phyloP scores from a whole-genome alignment of 1,284 basidiomycete species.

The Tilletia horrida region DNA sequence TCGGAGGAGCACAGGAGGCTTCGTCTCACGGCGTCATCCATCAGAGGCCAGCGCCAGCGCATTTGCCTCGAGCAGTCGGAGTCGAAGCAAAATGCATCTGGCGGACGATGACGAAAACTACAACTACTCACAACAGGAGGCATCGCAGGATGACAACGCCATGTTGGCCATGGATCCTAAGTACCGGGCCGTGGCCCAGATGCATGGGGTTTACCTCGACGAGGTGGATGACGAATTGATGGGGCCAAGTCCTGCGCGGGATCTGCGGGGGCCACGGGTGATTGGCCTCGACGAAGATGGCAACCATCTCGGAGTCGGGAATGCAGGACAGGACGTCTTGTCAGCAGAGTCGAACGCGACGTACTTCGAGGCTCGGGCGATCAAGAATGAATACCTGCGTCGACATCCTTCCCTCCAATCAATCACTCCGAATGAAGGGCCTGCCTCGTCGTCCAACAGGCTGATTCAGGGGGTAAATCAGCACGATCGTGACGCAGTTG shows the following conservation, averaged over 20 bases:
- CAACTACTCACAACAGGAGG: background rate
- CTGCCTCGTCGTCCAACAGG: too few species aligned
- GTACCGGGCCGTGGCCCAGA: slow-evolving; percentile 2
- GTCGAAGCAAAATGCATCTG: slow-evolving; percentile 12
- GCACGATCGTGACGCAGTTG: too few species aligned
- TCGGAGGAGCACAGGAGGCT: background rate
- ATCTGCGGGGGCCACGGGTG: slow-evolving; percentile 1
- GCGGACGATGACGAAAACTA: background rate
- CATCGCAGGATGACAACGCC: background rate
- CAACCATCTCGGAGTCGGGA: background rate
- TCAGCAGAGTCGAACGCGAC: slow-evolving; percentile 1
- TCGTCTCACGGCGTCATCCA: slow-evolving; percentile 7
- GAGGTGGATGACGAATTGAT: slow-evolving; percentile 7
- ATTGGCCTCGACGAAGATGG: background rate
- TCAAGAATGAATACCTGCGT: slow-evolving; percentile 11
- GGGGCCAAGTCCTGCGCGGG: background rate
- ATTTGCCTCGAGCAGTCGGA: slow-evolving; percentile 1
- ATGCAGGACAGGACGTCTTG: background rate
- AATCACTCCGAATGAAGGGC: too few species aligned
- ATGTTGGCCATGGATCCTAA: slow-evolving; percentile 10
- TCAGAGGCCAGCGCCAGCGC: slow-evolving; percentile 12
- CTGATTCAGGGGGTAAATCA: too few species aligned
- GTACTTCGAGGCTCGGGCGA: slow-evolving; percentile 11
- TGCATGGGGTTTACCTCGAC: slow-evolving; percentile 12
- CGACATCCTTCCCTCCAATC: slow-evolving; percentile 8